Conservation (phyloP, 139 green algal genomes). For the Penium margaritaceum region DNA sequence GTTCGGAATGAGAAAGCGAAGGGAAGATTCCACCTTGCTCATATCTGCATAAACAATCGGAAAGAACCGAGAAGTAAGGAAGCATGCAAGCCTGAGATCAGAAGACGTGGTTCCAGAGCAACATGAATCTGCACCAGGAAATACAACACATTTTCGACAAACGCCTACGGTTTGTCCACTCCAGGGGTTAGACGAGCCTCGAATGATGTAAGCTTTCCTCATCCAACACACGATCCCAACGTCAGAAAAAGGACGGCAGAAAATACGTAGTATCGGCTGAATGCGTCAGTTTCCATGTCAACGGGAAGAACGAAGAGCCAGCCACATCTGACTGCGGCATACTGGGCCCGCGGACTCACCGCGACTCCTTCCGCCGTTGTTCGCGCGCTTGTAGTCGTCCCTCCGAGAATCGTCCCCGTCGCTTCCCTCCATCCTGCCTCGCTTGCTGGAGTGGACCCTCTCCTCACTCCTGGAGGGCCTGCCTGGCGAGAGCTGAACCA, state of each 20-base stretch:
- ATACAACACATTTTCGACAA: too few relatives aligned
- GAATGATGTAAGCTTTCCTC: too few relatives aligned
- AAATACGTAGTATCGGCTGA: background rate
- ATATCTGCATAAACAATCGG: constrained; percentile 16
- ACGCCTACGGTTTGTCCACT: too few relatives aligned
- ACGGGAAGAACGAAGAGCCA: background rate
- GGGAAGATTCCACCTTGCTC: constrained; percentile 28
- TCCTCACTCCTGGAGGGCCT: too few relatives aligned
- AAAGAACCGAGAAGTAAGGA: too few relatives aligned
- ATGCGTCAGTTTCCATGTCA: background rate
- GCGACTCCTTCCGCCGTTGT: background rate
- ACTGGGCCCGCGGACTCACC: background rate
- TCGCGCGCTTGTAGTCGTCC: background rate
- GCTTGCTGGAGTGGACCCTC: constrained; percentile 1
- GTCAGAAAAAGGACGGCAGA: background rate
- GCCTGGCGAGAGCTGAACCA: too few relatives aligned
- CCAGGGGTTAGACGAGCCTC: too few relatives aligned
- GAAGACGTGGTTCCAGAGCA: too few relatives aligned
- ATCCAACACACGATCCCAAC: background rate
- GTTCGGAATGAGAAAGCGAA: constrained; percentile 64
- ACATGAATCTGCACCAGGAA: too few relatives aligned
- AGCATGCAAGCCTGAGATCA: too few relatives aligned
- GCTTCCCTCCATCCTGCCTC: constrained; percentile 6
- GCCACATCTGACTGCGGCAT: background rate
- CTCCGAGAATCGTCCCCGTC: background rate